These are phyloP conservation scores for Lipomyces lipofer DNA, from an alignment of 805 yeast species.

Conservation along the genomic window DNA sequence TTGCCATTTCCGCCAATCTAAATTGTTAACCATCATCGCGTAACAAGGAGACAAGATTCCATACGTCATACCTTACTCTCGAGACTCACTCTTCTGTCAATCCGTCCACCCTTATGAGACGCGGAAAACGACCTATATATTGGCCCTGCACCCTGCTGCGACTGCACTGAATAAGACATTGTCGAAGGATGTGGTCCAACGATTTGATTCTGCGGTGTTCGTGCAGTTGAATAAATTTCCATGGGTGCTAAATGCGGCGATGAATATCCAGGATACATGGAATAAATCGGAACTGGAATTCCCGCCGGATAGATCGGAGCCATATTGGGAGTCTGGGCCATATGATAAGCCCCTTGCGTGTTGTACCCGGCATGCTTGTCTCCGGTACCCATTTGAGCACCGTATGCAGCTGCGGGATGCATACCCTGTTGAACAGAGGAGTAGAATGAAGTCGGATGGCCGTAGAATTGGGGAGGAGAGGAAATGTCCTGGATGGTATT, in stretches of 20 bases:
- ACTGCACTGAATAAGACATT: not conserved
- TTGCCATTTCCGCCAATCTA: too few species aligned
- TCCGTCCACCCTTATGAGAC: not conserved
- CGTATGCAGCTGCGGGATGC: not conserved
- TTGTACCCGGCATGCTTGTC: slow-evolving; percentile 6
- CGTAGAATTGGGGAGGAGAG: slow-evolving; percentile 6
- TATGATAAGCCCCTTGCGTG: slow-evolving; percentile 3
- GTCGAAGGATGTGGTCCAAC: slow-evolving; percentile 4
- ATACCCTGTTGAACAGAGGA: not conserved
- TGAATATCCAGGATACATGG: slow-evolving; percentile 22
- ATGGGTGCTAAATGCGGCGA: slow-evolving; percentile 6
- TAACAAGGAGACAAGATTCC: not conserved
- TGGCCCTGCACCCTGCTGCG: slow-evolving; percentile 6
- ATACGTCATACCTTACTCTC: slow-evolving; percentile 1
- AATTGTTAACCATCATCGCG: too few species aligned
- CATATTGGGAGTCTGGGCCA: slow-evolving; percentile 7
- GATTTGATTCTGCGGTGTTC: not conserved
- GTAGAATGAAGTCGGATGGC: slow-evolving; percentile 2
- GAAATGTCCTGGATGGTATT: slow-evolving; percentile 3
- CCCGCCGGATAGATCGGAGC: slow-evolving; percentile 17
- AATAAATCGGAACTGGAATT: slow-evolving; percentile 18
- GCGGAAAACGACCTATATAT: slow-evolving; percentile 4
- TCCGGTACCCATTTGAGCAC: not conserved
- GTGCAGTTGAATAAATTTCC: slow-evolving; percentile 8
- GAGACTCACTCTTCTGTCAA: slow-evolving; percentile 5